Base-by-base conservation (phyloP, 164 flowering plant genomes). In the Cinnamomum micranthum region DNA sequence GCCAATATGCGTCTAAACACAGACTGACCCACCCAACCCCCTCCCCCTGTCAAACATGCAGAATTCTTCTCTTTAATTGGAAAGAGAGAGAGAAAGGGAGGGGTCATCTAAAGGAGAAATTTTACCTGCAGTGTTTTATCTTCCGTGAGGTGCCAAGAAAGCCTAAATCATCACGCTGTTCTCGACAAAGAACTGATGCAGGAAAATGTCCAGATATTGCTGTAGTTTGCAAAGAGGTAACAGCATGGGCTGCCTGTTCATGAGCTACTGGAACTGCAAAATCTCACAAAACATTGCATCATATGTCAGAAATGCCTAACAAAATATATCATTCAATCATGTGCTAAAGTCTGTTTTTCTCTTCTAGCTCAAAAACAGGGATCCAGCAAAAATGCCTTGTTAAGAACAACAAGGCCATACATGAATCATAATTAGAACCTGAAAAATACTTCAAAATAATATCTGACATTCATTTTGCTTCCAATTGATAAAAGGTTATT, bases 141-240 rank as follows among this genome's bases (percentile, higher is more conserved):
- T 59, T 88, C 92, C 80, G 78, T 85, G 24, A 59, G 68, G 19
- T 73, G 80, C 76, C 80, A 65, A 19, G 73, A 72, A 68, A 88
- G 63, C 76, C 79, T 85, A 78, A 65, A 22, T 88, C 92, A 80
- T 87, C 86, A 35, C 83, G 90, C 79, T 87, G 91, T 77, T 89
- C 93, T 83, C 84, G 92, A 60, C 82, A 81, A 72, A 82, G 84
- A 80, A 86, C 87, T 47, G 93, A 87, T 22, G 88, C 72, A 50
- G 91, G 87, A 81, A 87, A 81, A 75, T 80, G 75, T 23, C 82
- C 80, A 77, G 86, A 67, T n/a, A 78, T 47, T 74, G 87, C 82
- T 72, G 84, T 59, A 64, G 82, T 78, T 65, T 80, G 85, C 78
- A 72, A 2, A 65, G 85, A 84, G 31, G 80, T 65, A 73, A 80